A percentile compares a stretch with the other conserved stretches of the same genome.
Evolutionary conservation across 2,329 filamentous ascomycete genomes (phyloP).

Genomic region (Scedosporium boydii): DNA sequence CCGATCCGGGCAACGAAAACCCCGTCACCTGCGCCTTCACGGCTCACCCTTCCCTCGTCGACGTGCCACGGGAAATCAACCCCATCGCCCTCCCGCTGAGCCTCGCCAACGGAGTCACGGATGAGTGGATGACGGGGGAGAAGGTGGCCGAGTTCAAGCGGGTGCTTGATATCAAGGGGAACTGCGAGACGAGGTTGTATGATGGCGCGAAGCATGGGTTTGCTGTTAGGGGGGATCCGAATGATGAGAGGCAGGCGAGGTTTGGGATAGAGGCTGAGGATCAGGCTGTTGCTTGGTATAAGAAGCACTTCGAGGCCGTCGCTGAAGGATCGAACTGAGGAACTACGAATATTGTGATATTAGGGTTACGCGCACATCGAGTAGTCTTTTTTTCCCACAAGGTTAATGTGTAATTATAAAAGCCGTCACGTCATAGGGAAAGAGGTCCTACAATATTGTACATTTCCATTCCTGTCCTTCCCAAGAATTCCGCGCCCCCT

Average conservation of each 20-base stretch:
- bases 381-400: too few relatives aligned
- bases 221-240: slow-evolving; percentile 23
- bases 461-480: not conserved
- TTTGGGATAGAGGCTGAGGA: slow-evolving; percentile 23
- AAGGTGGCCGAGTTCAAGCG: slow-evolving; percentile 15
- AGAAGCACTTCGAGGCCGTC: slow-evolving; percentile 3
- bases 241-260: slow-evolving; percentile 21
- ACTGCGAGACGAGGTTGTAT: slow-evolving; percentile 22
- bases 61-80: slow-evolving; percentile 34
- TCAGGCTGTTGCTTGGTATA: slow-evolving; percentile 28
- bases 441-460: not conserved
- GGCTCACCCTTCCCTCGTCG: slow-evolving; percentile 39
- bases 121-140: slow-evolving; percentile 25
- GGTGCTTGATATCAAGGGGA: slow-evolving; percentile 18
- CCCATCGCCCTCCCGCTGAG: slow-evolving; percentile 31
- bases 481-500: not conserved
- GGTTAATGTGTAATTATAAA: not conserved
- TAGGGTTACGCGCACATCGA: too few relatives aligned
- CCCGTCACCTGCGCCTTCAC: slow-evolving; percentile 37
- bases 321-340: not conserved
- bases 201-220: slow-evolving; percentile 31
- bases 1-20: slow-evolving; percentile 16
- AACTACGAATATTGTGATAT: too few relatives aligned
- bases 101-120: slow-evolving; percentile 33
- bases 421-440: not conserved